Percentiles rank a stretch among this genome's conserved stretches.
Conservation (phyloP, 805 yeast species). For the Candida vaughaniae region DNA sequence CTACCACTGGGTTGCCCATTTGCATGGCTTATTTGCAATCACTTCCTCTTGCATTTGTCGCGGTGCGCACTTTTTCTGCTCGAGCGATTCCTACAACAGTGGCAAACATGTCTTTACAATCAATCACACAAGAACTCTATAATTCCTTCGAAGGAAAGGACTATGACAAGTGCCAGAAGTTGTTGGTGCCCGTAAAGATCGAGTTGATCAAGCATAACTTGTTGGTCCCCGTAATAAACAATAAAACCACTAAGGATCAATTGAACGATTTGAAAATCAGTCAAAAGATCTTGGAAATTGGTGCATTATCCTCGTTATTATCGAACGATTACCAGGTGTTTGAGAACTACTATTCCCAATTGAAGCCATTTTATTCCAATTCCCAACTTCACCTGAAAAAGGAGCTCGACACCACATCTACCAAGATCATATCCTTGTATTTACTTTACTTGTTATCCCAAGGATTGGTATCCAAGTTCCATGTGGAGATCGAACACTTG, state of each 20-base stretch:
- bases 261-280: slow-evolving; percentile 73
- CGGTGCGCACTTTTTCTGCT: too few relatives aligned
- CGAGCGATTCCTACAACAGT: too few relatives aligned
- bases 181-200: slow-evolving; percentile 72
- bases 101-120: too few relatives aligned
- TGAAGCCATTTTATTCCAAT: slow-evolving; percentile 71
- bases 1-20: too few relatives aligned
- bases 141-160: slow-evolving; percentile 60
- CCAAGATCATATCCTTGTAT: slow-evolving; percentile 73
- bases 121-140: slow-evolving; percentile 68
- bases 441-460: slow-evolving; percentile 74
- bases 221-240: slow-evolving; percentile 57
- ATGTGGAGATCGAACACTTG: slow-evolving; percentile 80
- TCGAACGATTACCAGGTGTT: slow-evolving; percentile 61
- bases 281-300: slow-evolving; percentile 82
- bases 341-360: slow-evolving; percentile 68
- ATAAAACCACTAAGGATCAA: slow-evolving; percentile 38
- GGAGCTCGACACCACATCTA: slow-evolving; percentile 33
- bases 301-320: slow-evolving; percentile 77
- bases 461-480: slow-evolving; percentile 85
- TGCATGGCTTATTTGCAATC: too few relatives aligned
- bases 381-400: slow-evolving; percentile 39
- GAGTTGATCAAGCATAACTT: slow-evolving; percentile 76
- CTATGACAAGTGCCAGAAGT: slow-evolving; percentile 56
- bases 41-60: too few relatives aligned